phyloP scores from a whole-genome alignment of 177 flowering plant genomes.

The Vitis hybrid region DNA sequence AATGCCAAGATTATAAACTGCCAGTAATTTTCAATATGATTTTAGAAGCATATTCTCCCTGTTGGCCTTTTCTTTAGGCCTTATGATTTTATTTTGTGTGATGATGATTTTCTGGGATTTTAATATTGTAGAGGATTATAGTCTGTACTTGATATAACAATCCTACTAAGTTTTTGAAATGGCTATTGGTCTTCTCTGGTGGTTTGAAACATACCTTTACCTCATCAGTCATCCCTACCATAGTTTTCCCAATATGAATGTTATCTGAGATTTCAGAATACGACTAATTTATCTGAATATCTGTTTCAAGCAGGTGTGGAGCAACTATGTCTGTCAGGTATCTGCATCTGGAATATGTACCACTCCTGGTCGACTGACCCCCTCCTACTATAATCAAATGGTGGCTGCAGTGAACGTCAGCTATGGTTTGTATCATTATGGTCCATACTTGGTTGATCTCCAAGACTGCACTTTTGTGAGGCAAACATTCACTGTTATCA shows the following conservation, averaged over 20 bases:
- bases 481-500: constrained; percentile 45
- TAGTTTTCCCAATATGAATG: not conserved
- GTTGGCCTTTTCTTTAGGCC: no score
- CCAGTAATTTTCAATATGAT: no score
- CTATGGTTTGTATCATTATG: constrained; percentile 53
- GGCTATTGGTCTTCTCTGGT: no score
- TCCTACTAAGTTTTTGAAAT: no score
- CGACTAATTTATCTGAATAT: not conserved
- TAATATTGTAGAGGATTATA: no score
- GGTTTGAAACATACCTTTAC: no score
- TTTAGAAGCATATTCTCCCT: no score
- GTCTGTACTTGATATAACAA: no score
- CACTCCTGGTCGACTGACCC: constrained; percentile 71
- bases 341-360: constrained; percentile 53
- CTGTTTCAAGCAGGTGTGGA: constrained; percentile 58
- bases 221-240: not conserved
- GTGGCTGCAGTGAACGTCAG: constrained; percentile 55
- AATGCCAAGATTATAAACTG: no score
- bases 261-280: not conserved
- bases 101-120: no score
- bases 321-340: constrained; percentile 52
- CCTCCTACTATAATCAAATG: constrained; percentile 48
- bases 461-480: constrained; percentile 77
- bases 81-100: no score
- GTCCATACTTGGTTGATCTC: constrained; percentile 59